Conservation (phyloP, 2,329 filamentous ascomycete genomes). For the Monosporascus sp. region DNA sequence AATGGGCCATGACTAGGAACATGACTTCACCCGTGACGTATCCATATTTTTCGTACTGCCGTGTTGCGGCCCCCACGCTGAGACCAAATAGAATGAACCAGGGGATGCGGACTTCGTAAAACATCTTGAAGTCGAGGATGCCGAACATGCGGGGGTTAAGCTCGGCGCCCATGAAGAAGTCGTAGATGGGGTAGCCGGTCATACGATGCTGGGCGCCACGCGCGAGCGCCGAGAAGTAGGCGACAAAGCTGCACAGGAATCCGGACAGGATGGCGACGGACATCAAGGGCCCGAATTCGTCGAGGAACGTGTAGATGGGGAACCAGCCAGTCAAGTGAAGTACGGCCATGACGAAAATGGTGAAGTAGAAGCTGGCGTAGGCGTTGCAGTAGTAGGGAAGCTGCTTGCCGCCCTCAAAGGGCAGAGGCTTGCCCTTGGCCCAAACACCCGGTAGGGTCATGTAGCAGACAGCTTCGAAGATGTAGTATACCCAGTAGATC, state of each 20-base stretch:
- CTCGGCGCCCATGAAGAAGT: conserved; percentile 92
- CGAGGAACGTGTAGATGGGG: conserved; percentile 84
- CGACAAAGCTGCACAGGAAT: conserved; percentile 74
- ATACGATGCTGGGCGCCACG: conserved; percentile 87
- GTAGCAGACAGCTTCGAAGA: conserved; percentile 81
- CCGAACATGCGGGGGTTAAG: conserved; percentile 84
- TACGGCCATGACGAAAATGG: conserved; percentile 62
- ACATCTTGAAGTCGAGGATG: conserved; percentile 92
- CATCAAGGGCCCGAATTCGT: conserved; percentile 91
- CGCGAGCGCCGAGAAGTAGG: conserved; percentile 77
- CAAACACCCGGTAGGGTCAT: conserved; percentile 81
- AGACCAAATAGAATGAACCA: conserved; percentile 88
- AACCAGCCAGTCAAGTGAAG: conserved; percentile 83
- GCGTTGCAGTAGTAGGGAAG: conserved; percentile 93
- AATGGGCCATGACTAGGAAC: conserved; percentile 85
- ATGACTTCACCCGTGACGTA: conserved; percentile 81
- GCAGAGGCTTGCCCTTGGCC: conserved; percentile 81
- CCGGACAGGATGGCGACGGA: conserved; percentile 90
- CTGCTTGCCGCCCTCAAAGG: conserved; percentile 77
- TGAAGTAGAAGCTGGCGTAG: conserved; percentile 81
- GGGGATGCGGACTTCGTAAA: conserved; percentile 86
- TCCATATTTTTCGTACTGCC: conserved; percentile 79
- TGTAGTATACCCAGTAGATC: conserved; percentile 92
- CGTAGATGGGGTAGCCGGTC: conserved; percentile 79
- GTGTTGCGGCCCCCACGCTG: conserved; percentile 68